A percentile compares a stretch with the other conserved stretches of the same genome.
phyloP scores from a whole-genome alignment of 805 yeast genomes.

The Ogataea chonburiensis region DNA sequence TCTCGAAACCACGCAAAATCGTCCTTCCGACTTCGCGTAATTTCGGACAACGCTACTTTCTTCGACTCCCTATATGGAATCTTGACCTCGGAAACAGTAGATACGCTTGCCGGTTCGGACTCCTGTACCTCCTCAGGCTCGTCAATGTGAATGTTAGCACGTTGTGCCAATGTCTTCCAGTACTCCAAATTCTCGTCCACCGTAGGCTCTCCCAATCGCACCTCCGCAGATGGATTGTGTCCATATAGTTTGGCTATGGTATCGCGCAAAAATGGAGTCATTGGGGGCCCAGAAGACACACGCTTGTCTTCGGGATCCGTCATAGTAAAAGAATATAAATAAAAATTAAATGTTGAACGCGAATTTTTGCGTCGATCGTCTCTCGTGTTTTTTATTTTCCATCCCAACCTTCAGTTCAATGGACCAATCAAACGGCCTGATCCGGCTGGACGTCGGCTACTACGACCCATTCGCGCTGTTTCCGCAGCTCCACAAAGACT shows the following conservation, averaged over 20 bases:
- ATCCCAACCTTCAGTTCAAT: slow-evolving; percentile 1
- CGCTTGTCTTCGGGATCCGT: slow-evolving; percentile 8
- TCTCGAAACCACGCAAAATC: slow-evolving; percentile 36
- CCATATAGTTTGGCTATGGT: slow-evolving; percentile 25
- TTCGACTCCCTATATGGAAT: background rate
- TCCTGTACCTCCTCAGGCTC: slow-evolving; percentile 2
- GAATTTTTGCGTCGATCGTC: slow-evolving; percentile 5
- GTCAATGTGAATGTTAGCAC: slow-evolving; percentile 30
- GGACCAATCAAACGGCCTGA: slow-evolving; percentile 13
- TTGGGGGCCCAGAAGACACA: slow-evolving; percentile 17
- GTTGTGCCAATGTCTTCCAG: slow-evolving; percentile 29
- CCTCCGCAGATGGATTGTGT: slow-evolving; percentile 17
- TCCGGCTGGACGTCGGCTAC: slow-evolving; percentile 46
- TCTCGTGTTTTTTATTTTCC: background rate
- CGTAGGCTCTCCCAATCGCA: slow-evolving; percentile 15
- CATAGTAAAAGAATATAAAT: slow-evolving; percentile 2
- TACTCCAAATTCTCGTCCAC: slow-evolving; percentile 23
- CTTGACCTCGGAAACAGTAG: background rate
- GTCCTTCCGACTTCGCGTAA: slow-evolving; percentile 14
- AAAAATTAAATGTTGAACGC: slow-evolving; percentile 1
- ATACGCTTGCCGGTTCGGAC: background rate
- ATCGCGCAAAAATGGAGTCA: slow-evolving; percentile 26
- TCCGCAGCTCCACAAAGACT: slow-evolving; percentile 40
- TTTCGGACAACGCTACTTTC: background rate
- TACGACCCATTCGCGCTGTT: slow-evolving; percentile 73